A percentile compares a stretch with the other conserved stretches of the same genome.
phyloP scores from a whole-genome alignment of 352 stramenopile species.

The Bremia lactucae region DNA sequence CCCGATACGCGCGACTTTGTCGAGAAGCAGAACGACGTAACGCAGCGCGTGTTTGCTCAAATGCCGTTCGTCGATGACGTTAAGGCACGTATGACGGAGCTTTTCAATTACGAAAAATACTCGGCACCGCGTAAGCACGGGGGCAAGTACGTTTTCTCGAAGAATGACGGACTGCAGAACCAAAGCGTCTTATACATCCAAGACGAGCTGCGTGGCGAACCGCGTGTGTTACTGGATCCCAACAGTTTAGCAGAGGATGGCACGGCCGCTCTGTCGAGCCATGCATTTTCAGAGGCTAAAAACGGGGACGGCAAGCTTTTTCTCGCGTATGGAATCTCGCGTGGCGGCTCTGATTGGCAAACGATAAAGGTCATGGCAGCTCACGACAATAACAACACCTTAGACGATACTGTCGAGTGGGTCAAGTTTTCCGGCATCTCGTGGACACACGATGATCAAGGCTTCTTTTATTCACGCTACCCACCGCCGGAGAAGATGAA shows the following conservation, averaged over 20 bases:
- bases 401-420: conserved; percentile 78
- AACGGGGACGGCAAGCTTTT: conserved; percentile 53
- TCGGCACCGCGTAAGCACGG: conserved; percentile 63
- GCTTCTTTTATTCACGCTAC: conserved; percentile 84
- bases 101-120: conserved; percentile 87
- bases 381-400: conserved; percentile 47
- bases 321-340: conserved; percentile 75
- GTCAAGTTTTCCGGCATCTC: conserved; percentile 82
- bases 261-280: conserved; percentile 54
- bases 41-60: conserved; percentile 49
- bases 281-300: conserved; percentile 67
- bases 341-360: conserved; percentile 79
- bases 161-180: conserved; percentile 85
- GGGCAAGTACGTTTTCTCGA: conserved; percentile 74
- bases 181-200: conserved; percentile 85
- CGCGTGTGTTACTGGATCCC: conserved; percentile 71
- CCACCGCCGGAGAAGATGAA: conserved; percentile 51
- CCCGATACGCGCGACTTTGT: conserved; percentile 78
- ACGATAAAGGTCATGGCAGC: conserved; percentile 80
- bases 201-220: conserved; percentile 44
- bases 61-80: conserved; percentile 63
- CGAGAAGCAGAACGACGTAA: conserved; percentile 57
- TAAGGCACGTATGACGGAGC: conserved; percentile 64
- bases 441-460: conserved; percentile 75
- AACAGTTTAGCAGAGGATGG: conserved; percentile 68